Conservation (phyloP, 2,329 filamentous ascomycete species). For the Fusarium illudens region DNA sequence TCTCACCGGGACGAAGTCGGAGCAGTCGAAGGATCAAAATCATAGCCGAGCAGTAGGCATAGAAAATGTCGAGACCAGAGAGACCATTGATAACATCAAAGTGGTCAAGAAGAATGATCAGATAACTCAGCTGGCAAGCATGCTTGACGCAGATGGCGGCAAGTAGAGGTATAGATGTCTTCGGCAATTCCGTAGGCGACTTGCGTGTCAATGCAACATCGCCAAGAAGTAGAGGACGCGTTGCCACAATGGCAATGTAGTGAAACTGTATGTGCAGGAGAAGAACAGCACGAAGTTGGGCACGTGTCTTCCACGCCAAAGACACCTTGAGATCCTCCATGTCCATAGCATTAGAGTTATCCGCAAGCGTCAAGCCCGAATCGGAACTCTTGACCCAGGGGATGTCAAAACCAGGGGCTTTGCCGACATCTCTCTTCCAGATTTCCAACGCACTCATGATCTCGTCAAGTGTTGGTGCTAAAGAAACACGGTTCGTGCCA, state of each 20-base stretch:
- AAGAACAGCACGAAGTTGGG: conserved; percentile 43
- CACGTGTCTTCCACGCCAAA: conserved; percentile 39
- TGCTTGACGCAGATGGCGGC: conserved; percentile 37
- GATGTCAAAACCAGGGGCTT: conserved; percentile 22
- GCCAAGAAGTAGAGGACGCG: conserved; percentile 43
- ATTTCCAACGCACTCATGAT: conserved; percentile 6
- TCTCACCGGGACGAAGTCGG: not conserved
- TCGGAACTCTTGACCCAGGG: conserved; percentile 22
- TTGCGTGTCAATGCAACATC: conserved; percentile 27
- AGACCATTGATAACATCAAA: conserved; percentile 47
- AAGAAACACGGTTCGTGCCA: not conserved
- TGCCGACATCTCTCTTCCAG: conserved; percentile 24
- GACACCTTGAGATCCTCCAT: conserved; percentile 42
- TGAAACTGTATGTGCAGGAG: conserved; percentile 46
- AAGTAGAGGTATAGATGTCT: not conserved
- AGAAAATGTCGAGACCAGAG: conserved; percentile 48
- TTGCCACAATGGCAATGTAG: conserved; percentile 46
- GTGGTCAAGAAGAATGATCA: conserved; percentile 45
- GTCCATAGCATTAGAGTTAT: conserved; percentile 27
- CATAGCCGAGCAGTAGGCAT: conserved; percentile 48
- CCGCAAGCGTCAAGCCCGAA: not conserved
- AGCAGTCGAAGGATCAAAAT: conserved; percentile 30
- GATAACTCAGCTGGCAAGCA: conserved; percentile 44
- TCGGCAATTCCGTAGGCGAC: not conserved
- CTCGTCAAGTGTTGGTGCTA: conserved; percentile 25